Evolutionary conservation across 129 eudicot genomes (phyloP).

Genomic region (carrot (Daucus carota)): DNA sequence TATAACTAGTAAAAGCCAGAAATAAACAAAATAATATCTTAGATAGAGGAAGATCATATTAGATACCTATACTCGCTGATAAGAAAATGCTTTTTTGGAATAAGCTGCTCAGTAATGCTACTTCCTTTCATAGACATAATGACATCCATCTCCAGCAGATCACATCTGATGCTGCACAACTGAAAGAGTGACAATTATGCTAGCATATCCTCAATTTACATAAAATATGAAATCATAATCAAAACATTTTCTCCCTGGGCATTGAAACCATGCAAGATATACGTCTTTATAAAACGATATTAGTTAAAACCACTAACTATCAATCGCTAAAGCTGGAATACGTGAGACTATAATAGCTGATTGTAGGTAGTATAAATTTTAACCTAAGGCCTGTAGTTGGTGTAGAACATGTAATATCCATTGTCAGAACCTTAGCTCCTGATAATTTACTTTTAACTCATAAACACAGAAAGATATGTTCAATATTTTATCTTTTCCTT

Average conservation of each 20-base stretch:
- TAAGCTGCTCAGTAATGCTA: slow-evolving; percentile 43
- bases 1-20: background rate
- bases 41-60: background rate
- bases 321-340: background rate
- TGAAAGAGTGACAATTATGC: slow-evolving; percentile 17
- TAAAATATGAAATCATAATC: background rate
- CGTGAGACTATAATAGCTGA: background rate
- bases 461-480: background rate
- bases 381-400: slow-evolving; percentile 1
- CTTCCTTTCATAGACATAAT: slow-evolving; percentile 38
- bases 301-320: background rate
- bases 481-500: background rate
- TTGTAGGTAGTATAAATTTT: background rate
- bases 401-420: background rate
- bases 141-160: slow-evolving; percentile 46
- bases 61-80: slow-evolving; percentile 39
- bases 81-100: slow-evolving; percentile 39
- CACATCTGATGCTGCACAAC: slow-evolving; percentile 49
- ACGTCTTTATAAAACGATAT: background rate
- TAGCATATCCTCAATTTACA: background rate
- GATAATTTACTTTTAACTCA: background rate
- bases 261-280: background rate
- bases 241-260: background rate
- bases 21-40: background rate
- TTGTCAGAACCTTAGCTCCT: background rate